Evolutionary conservation across 371 early-diverging fungal genomes (phyloP), one percentile per base, ranked within the genome.

Genomic region (Gilbertella persicaria): DNA sequence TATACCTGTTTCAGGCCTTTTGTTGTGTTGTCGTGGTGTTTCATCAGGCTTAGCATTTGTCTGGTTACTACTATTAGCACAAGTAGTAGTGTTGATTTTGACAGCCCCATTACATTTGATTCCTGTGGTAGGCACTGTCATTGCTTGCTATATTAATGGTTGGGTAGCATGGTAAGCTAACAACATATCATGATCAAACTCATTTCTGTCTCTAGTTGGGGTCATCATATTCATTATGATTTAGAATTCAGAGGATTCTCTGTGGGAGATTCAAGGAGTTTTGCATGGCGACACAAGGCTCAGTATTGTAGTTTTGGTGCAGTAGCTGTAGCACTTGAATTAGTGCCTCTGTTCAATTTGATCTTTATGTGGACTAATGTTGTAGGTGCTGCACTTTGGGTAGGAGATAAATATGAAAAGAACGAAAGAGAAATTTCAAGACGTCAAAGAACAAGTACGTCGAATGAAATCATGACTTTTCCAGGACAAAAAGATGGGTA

Each of bases 341-440:
- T 87, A 50, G 68, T 91, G 4, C 89, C 89, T 3, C 42, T 91
- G 2, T 79, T 84, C 41, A 85, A 86, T 33, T 51, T 86, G 16
- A 25, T 91, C 1, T 89, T 89, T 53, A 78, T 86, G 66, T 89
- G 86, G 79, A 89, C 91, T 5, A 89, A 89, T 51, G 81, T 84
- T n/a, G 84, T 89, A 4, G 88, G 85, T 7, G 83, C 86, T 19
- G 91, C 89, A 4, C 59, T 91, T 4, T 91, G 87, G 84, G 86
- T 84, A 2, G 84, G 78, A 5, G 87, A 86, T 35, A 70, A 82
- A 43, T 81, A 80, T 58, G 80, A 75, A 52, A 65, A 72, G 47
- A 72, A 76, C 7, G 78, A 77, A 37, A 39, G 60, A 19, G 37
- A 47, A 14, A 56, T 63, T n/a, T 44, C 50, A 4, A 53, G 28